phyloP scores from a whole-genome alignment of 352 stramenopile species.

The Blastocystis sp. region DNA sequence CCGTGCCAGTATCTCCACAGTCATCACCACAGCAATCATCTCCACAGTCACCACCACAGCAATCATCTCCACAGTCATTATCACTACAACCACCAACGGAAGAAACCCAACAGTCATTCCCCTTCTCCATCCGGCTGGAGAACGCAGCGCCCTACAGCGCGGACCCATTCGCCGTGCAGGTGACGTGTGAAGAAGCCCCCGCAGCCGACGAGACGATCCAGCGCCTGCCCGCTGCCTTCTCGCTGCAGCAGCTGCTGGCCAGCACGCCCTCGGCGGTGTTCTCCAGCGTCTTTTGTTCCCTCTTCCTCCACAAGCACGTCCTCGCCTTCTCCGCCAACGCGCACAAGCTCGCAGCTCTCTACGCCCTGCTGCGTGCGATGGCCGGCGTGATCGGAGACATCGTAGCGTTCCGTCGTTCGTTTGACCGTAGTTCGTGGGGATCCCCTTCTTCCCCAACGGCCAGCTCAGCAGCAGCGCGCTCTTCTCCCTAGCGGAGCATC shows the following conservation, averaged over 20 bases:
- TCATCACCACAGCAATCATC: no score
- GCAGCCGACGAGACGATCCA: no score
- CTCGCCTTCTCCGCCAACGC: background rate
- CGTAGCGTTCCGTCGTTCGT: background rate
- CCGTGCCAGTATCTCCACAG: no score
- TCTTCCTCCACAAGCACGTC: slow-evolving; percentile 12
- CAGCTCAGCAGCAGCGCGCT: background rate
- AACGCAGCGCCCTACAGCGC: background rate
- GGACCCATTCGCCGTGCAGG: no score
- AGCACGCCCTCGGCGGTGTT: background rate
- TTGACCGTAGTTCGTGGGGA: slow-evolving; percentile 8
- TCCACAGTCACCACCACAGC: no score
- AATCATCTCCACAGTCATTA: no score
- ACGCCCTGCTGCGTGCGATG: background rate
- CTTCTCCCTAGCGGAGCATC: background rate
- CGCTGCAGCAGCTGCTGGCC: background rate
- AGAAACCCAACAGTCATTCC: no score
- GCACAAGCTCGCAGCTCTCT: background rate
- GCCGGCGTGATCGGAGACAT: background rate
- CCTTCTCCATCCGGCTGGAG: background rate
- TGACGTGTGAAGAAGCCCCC: no score
- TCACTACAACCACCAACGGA: no score
- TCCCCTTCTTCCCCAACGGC: slow-evolving; percentile 8
- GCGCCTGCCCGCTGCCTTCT: no score
- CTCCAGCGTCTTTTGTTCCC: background rate